Conservation (phyloP, 495 filamentous ascomycete genomes). For the Xylona heveae region DNA sequence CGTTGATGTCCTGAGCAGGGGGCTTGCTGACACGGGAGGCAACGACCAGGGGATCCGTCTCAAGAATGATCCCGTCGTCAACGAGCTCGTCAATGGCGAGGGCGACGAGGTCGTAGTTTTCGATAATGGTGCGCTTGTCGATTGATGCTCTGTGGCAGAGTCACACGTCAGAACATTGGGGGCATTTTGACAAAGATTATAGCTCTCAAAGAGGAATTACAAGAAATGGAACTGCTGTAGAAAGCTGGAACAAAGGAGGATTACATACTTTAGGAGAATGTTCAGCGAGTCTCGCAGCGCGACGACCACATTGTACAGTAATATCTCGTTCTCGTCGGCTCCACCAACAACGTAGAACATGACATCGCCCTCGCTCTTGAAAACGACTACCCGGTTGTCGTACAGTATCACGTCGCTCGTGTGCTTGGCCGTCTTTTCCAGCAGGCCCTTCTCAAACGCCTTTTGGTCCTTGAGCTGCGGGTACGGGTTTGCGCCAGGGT, state of each 20-base stretch:
- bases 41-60: constrained; percentile 87
- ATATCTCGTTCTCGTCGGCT: constrained; percentile 85
- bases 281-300: constrained; percentile 76
- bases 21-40: constrained; percentile 77
- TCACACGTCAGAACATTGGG: neutral
- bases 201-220: constrained; percentile 5
- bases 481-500: constrained; percentile 58
- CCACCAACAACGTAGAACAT: constrained; percentile 91
- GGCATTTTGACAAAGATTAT: too few species aligned
- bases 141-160: constrained; percentile 38
- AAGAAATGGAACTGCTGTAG: neutral
- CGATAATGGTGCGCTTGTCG: constrained; percentile 91
- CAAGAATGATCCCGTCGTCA: constrained; percentile 90
- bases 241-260: neutral
- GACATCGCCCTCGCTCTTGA: constrained; percentile 93
- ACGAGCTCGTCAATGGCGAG: constrained; percentile 90
- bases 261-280: constrained; percentile 70
- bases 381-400: constrained; percentile 85
- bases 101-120: constrained; percentile 89
- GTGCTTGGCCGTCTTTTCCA: constrained; percentile 93
- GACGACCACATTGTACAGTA: constrained; percentile 83
- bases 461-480: constrained; percentile 81
- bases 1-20: constrained; percentile 70
- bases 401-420: constrained; percentile 89
- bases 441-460: constrained; percentile 83